Conservation (phyloP, 2,329 filamentous ascomycete species). For the Lachnellula hyalina region DNA sequence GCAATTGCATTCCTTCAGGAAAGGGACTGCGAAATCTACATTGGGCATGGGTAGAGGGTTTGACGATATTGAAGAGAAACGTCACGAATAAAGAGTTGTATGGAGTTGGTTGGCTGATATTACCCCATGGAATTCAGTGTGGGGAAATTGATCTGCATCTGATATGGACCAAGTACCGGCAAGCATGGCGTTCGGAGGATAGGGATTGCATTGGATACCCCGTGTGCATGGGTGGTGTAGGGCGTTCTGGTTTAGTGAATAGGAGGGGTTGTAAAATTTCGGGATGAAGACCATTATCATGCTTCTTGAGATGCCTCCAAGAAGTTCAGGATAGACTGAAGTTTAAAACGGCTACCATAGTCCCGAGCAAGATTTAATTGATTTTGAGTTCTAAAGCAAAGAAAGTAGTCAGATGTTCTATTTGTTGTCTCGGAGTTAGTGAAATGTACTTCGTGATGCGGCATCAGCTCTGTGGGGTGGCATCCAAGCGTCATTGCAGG, state of each 20-base stretch:
- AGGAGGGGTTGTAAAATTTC: constrained; percentile 2
- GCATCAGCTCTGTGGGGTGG: no score
- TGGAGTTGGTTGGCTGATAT: constrained; percentile 2
- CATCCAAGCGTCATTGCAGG: no score
- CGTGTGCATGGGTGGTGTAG: constrained; percentile 8
- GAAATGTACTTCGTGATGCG: not conserved
- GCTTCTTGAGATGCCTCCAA: constrained; percentile 5
- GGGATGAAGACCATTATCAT: not conserved
- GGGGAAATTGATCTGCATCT: not conserved
- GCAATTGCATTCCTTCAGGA: constrained; percentile 14
- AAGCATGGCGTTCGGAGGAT: constrained; percentile 15
- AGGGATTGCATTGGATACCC: constrained; percentile 19
- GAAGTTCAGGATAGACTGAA: constrained; percentile 1
- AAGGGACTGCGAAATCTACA: constrained; percentile 15
- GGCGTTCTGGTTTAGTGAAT: constrained; percentile 18
- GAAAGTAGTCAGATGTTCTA: not conserved
- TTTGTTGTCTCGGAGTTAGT: not conserved
- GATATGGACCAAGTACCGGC: not conserved
- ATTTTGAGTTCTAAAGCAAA: not conserved
- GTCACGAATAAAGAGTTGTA: constrained; percentile 19
- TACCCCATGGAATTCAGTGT: constrained; percentile 1
- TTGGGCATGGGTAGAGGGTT: constrained; percentile 22
- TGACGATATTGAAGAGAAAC: constrained; percentile 23
- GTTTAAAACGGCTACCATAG: not conserved
- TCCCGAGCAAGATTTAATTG: not conserved